Percentiles rank a stretch among this genome's conserved stretches.
Conservation (phyloP, 352 stramenopile genomes). For the Aphanomyces euteiches region DNA sequence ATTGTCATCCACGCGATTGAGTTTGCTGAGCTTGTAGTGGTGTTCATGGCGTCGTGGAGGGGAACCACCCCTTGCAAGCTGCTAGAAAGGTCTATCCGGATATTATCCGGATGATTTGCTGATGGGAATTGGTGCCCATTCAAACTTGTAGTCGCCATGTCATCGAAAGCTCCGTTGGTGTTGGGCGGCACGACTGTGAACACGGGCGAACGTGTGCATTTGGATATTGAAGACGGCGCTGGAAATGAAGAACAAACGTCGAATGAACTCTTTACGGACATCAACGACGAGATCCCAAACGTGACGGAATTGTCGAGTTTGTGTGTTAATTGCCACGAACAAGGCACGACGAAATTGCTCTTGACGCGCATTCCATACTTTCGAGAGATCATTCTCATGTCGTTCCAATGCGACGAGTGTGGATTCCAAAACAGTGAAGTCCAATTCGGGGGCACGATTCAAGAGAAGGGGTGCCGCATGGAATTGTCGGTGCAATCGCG, state of each 20-base stretch:
- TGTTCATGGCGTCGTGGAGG: too few relatives aligned
- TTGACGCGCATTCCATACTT: slow-evolving; percentile 93
- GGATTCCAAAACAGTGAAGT: slow-evolving; percentile 73
- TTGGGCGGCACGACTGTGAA: slow-evolving; percentile 58
- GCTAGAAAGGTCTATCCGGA: too few relatives aligned
- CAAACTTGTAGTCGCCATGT: slow-evolving; percentile 36
- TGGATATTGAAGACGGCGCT: slow-evolving; percentile 35
- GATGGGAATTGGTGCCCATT: too few relatives aligned
- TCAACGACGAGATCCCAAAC: slow-evolving; percentile 53
- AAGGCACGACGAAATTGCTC: slow-evolving; percentile 86
- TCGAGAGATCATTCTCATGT: slow-evolving; percentile 92
- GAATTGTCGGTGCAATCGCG: slow-evolving; percentile 44
- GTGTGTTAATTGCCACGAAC: slow-evolving; percentile 87
- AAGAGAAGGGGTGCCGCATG: slow-evolving; percentile 60
- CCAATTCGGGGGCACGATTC: slow-evolving; percentile 64
- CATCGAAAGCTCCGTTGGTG: slow-evolving; percentile 53
- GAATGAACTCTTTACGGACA: slow-evolving; percentile 4
- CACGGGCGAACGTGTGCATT: slow-evolving; percentile 51
- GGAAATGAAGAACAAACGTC: not conserved
- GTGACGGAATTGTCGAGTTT: slow-evolving; percentile 72
- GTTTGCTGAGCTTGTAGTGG: too few relatives aligned
- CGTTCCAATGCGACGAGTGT: slow-evolving; percentile 88
- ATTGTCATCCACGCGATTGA: too few relatives aligned
- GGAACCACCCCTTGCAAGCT: too few relatives aligned
- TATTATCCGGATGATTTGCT: too few relatives aligned